Evolutionary conservation across 345 rosid genomes (phyloP), one percentile per base, ranked within the genome.

Genomic region (Syzygium jambos): DNA sequence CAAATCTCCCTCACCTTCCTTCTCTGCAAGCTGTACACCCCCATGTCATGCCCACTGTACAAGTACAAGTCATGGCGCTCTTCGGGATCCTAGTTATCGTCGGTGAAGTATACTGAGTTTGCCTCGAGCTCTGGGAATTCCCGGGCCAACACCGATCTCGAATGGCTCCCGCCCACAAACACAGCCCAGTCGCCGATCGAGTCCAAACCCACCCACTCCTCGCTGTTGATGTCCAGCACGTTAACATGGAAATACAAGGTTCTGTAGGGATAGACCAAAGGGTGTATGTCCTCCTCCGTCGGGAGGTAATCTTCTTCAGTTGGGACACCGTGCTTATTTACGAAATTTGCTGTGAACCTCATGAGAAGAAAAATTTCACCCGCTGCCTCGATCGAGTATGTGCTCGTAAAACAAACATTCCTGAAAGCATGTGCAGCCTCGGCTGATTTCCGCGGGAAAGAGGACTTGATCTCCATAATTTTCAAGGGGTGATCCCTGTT

Each of bases 11-110:
- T 17, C 13, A 87, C 53, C 30, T 46, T 68, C 23, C 65, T 38
- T 15, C 68, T 82, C 27, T 87, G 22, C 46, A 89, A 61, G 87
- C 53, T 56, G 53, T 53, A 87, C 34, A 46, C 85, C 21, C 88
- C 88, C 84, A 86, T 86, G 88, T 86, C 85, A 14, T 78, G 85
- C 25, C 84, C 51, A 6, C 83, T 87, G n/a, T n/a, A n/a, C n/a
- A n/a, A n/a, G 52, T 85, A 85, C 85, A 21, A 57, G 27, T 38
- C 61, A 22, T 83, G 86, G 25, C 52, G 46, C 15, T 82, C 51
- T 29, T 7, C 63, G 63, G 34, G 13, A 14, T 86, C 88, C 84
- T 63, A 68, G 10, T 53, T 27, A 78, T 86, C 85, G 22, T 86
- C 87, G 12, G 87, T 86, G 87, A 63, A 86, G 84, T 65, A 86